Conservation (phyloP, 2,329 filamentous ascomycete genomes). For the Clonostachys rosea region DNA sequence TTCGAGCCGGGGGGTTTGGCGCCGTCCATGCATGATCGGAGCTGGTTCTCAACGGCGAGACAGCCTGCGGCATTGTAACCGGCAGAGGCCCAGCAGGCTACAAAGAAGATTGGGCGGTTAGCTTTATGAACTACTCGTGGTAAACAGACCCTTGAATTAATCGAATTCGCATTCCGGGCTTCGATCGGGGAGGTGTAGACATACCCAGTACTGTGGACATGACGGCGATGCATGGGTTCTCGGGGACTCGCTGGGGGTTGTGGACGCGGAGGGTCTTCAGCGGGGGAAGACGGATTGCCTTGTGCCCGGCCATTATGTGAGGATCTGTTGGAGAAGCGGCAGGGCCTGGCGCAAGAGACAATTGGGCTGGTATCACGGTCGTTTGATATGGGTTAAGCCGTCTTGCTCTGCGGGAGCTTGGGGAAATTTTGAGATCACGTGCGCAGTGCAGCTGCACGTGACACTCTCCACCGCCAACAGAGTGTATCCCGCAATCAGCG, state of each 20-base stretch:
- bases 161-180: too few species aligned
- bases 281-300: conserved; percentile 53
- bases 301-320: conserved; percentile 37
- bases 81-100: conserved; percentile 81
- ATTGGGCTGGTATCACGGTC: background rate
- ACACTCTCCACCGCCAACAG: too few species aligned
- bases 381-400: background rate
- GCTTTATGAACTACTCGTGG: background rate
- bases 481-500: too few species aligned
- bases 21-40: conserved; percentile 75
- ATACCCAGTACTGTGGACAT: conserved; percentile 55
- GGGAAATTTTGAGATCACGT: background rate
- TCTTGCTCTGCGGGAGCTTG: background rate
- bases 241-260: conserved; percentile 40
- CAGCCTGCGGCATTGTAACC: conserved; percentile 62
- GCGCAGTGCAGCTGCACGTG: background rate
- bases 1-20: conserved; percentile 44
- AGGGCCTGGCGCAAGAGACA: background rate
- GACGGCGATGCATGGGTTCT: conserved; percentile 49
- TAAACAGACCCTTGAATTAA: too few species aligned
- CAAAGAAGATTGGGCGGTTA: background rate
- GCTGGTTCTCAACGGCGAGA: conserved; percentile 51
- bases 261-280: conserved; percentile 49
- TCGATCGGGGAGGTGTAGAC: conserved; percentile 8
- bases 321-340: background rate